Evolutionary conservation across 768 basidiomycete species (phyloP).

Genomic region (Hypholoma fasciculare): DNA sequence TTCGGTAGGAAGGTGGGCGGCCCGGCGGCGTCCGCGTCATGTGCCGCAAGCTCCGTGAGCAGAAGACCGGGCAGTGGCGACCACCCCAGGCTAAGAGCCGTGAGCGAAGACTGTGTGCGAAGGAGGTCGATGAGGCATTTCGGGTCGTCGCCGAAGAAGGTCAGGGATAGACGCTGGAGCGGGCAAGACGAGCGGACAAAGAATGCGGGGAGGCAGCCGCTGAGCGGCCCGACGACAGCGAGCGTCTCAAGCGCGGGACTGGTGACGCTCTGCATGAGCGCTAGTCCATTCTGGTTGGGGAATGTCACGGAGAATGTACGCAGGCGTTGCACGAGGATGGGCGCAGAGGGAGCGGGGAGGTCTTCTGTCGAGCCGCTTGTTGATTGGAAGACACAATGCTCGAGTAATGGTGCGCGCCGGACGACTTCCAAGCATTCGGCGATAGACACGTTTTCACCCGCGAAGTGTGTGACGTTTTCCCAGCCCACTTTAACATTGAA

Average conservation of each 20-base stretch:
- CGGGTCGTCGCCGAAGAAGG: not conserved
- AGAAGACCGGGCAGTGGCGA: not conserved
- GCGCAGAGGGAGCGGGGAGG: not conserved
- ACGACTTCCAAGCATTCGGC: not conserved
- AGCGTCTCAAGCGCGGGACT: not conserved
- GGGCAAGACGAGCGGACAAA: not conserved
- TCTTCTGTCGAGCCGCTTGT: not conserved
- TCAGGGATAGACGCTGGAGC: not conserved
- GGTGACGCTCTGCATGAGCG: not conserved
- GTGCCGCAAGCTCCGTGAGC: not conserved
- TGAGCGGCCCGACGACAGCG: not conserved
- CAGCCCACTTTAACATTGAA: not conserved
- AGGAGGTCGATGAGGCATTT: not conserved
- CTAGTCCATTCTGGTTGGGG: not conserved
- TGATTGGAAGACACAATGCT: not conserved
- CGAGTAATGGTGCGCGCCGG: not conserved
- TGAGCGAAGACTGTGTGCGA: not conserved
- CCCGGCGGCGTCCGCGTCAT: not conserved
- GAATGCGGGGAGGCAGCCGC: not conserved
- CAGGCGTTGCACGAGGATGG: not conserved
- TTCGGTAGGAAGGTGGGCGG: not conserved
- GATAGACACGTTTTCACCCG: not conserved
- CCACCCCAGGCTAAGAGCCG: not conserved
- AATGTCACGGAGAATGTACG: not conserved
- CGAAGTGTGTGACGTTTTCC: not conserved